Base-by-base conservation (phyloP, 768 basidiomycete species). In the Tylopilus rubrobrunneus region DNA sequence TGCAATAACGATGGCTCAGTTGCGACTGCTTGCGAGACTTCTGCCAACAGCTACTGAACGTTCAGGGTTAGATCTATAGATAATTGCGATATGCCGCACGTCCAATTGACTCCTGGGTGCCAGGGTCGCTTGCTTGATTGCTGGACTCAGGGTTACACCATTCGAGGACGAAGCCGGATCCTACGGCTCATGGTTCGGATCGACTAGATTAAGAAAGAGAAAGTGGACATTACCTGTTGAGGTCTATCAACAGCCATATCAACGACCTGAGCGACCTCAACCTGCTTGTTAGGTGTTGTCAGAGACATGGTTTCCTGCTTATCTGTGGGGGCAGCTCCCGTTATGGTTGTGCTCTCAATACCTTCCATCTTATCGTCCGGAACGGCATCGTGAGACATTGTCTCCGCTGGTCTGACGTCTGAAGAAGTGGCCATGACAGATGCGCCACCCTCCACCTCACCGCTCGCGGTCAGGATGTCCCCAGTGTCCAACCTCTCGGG, bases 1-100 rank as follows among this genome's bases (percentile, higher is more conserved):
- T 63, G 65, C 25, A 65, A 36, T 3, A 67, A 43, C 39, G 65
- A 67, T 6, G 62, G 63, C 44, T 67, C 59, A 4, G 63, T 69
- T 17, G 67, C 67, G n/a, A 66, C 62, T 19, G 62, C 60, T 59
- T 64, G 65, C 4, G 67, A 65, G 41, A 67, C 65, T 44, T 62
- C 65, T 28, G 65, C 62, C 55, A 63, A 36, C 53, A 68, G 64
- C 67, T 67, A 49, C 28, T 37, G 34, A 53, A 43, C 40, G 37
- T 37, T 68, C 51, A 66, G 52, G 27, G 31, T 55, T 44, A 68
- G 45, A 56, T 60, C 45, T 34, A 56, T 31, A 49, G 15, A 29
- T 34, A 51, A 61, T 48, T 34, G 51, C 33, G 48, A 52, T 47
- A 45, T 44, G 55, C 23, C 66, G 53, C 66, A 67, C 66, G 58